Evolutionary conservation across 352 stramenopile genomes (phyloP), one percentile per base, ranked within the genome.

Genomic region (Phytophthora pisi): DNA sequence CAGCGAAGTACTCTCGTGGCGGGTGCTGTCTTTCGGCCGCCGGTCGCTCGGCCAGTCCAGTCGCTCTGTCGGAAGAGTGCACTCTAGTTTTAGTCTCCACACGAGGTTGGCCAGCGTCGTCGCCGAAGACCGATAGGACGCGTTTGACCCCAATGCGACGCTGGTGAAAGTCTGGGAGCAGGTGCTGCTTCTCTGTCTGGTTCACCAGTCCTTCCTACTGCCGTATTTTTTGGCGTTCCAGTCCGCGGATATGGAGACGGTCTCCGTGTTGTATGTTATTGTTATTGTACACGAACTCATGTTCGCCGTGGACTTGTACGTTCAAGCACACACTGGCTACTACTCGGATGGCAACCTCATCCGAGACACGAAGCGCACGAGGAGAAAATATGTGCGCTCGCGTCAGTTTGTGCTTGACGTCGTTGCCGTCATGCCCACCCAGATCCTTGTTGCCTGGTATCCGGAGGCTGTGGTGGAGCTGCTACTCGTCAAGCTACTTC

Each of bases 261-360:
- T 78, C 18, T 64, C 66, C 4, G 23, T 38, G 4, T 56, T 82
- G 57, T 56, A 75, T 13, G 50, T 66, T 3, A 40, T 80, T 8
- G 36, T 78, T 4, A 51, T 79, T 15, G 23, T 45, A 2, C 81
- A 57, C 43, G 84, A 92, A 51, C 11, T 75, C 2, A 28, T 90
- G 9, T 89, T 92, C 42, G 15, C 81, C 5, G n/a, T 78, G 7
- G 84, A 91, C 45, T 65, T 92, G 13, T 72, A 70, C 16, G 68
- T 90, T 3, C 79, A 88, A 52, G 67, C 82, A 11, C 74, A 83
- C 58, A 89, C 75, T 5, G 78, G 78, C 5, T 88, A 75, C 49
- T 88, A 89, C 65, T 66, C 79, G 16, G 76, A 86, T 20, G 81
- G 79, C 28, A 83, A 88, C 54, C 34, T 88, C n/a, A 64, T 86